Evolutionary conservation across 345 rosid genomes (phyloP).

Genomic region (Cardiospermum halicacabum): DNA sequence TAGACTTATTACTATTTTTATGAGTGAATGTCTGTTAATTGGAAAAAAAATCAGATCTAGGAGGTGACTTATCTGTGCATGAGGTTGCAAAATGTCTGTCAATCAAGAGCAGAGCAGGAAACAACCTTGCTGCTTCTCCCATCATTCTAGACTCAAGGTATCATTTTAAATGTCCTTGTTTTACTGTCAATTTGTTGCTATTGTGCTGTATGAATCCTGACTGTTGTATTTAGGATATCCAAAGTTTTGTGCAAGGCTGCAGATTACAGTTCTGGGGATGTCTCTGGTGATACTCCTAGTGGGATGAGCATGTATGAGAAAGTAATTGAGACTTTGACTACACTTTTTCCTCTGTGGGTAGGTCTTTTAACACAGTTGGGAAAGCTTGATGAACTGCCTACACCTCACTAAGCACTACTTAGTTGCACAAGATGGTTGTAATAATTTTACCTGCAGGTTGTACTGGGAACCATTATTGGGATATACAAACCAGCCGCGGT

Average conservation of each 20-base stretch:
- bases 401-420: not conserved
- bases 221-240: slow-evolving; percentile 32
- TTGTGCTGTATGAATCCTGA: not conserved
- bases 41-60: slow-evolving; percentile 32
- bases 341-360: slow-evolving; percentile 95
- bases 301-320: slow-evolving; percentile 70
- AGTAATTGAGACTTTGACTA: slow-evolving; percentile 76
- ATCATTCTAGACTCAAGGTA: slow-evolving; percentile 46
- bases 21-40: slow-evolving; percentile 1
- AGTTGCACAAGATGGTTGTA: not conserved
- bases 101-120: slow-evolving; percentile 26
- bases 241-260: slow-evolving; percentile 58
- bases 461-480: slow-evolving; percentile 83
- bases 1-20: not conserved
- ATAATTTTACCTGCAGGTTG: slow-evolving; percentile 44
- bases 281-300: slow-evolving; percentile 39
- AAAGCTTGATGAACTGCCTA: not conserved
- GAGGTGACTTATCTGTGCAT: slow-evolving; percentile 26
- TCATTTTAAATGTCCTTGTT: slow-evolving; percentile 1
- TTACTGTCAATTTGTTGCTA: not conserved
- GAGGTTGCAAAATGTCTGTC: slow-evolving; percentile 31
- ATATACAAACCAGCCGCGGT: slow-evolving; percentile 90
- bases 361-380: slow-evolving; percentile 15
- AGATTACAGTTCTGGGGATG: slow-evolving; percentile 54
- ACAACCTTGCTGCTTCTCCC: slow-evolving; percentile 34